phyloP scores from a whole-genome alignment of 805 yeast genomes.

The Alloascoidea hylecoeti region DNA sequence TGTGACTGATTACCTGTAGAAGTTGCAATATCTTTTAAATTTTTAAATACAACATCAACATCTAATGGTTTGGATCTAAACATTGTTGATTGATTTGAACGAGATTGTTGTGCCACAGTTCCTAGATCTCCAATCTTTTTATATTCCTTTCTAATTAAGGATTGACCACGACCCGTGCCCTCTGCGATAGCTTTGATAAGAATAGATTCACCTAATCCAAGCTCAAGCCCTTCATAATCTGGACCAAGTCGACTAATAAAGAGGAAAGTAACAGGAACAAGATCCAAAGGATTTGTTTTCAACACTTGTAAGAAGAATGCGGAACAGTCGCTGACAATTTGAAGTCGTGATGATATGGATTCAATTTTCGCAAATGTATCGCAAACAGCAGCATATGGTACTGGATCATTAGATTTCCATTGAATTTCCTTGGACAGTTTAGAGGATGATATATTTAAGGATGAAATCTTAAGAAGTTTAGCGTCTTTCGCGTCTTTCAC shows the following conservation, averaged over 20 bases:
- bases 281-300: constrained; percentile 31
- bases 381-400: constrained; percentile 30
- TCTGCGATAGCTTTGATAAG: constrained; percentile 81
- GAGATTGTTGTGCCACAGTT: constrained; percentile 68
- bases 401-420: constrained; percentile 6
- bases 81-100: constrained; percentile 84
- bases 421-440: background rate
- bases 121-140: constrained; percentile 85
- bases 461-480: too few relatives aligned
- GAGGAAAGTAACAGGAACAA: constrained; percentile 65
- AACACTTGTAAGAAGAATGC: constrained; percentile 58
- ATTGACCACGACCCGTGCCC: constrained; percentile 69
- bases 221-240: constrained; percentile 87
- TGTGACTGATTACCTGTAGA: constrained; percentile 77
- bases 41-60: constrained; percentile 57
- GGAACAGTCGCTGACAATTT: constrained; percentile 64
- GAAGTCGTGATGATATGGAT: constrained; percentile 66
- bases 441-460: too few relatives aligned
- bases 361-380: constrained; percentile 69
- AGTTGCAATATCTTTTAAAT: constrained; percentile 63
- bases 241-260: constrained; percentile 88
- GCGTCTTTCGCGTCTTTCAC: too few relatives aligned
- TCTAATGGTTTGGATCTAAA: constrained; percentile 79
- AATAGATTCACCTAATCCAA: constrained; percentile 87
- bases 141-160: constrained; percentile 61